Evolutionary conservation across 805 yeast species (phyloP).

Genomic region (Starmerella stigmatis): DNA sequence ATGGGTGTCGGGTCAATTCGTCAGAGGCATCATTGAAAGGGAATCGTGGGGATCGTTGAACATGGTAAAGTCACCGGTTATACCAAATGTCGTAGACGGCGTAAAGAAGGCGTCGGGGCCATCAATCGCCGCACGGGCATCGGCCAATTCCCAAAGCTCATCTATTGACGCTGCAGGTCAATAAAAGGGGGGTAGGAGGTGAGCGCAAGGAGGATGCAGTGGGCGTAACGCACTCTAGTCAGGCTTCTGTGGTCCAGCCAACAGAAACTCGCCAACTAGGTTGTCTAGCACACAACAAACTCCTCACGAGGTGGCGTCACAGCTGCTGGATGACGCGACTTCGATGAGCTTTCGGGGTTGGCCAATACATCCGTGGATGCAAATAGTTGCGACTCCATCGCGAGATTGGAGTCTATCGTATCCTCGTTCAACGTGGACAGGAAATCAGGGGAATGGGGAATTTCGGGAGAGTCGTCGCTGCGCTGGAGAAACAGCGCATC

Average conservation of each 20-base stretch:
- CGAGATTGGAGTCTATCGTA: constrained; percentile 11
- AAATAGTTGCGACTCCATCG: constrained; percentile 12
- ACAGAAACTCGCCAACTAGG: background rate
- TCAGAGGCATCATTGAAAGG: background rate
- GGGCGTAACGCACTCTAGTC: too few species aligned
- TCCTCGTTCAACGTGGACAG: constrained; percentile 6
- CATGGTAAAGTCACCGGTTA: constrained; percentile 23
- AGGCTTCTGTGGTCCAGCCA: constrained; percentile 16
- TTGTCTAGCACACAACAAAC: background rate
- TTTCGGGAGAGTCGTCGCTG: constrained; percentile 15
- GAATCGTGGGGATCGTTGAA: constrained; percentile 21
- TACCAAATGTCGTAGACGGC: constrained; percentile 20
- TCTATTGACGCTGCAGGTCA: constrained; percentile 30
- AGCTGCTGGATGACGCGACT: constrained; percentile 30
- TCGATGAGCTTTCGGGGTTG: constrained; percentile 23
- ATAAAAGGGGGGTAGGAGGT: constrained; percentile 17
- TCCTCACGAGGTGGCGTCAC: constrained; percentile 20
- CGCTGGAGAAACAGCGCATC: constrained; percentile 17
- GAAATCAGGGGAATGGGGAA: constrained; percentile 11
- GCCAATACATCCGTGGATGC: constrained; percentile 16
- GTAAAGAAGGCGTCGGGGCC: constrained; percentile 22
- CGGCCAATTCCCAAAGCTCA: constrained; percentile 23
- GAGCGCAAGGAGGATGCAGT: constrained; percentile 11
- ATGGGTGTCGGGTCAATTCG: constrained; percentile 4
- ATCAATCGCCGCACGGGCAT: constrained; percentile 21